phyloP scores from a whole-genome alignment of 2,329 filamentous ascomycete genomes.

The Trichophyton verrucosum region DNA sequence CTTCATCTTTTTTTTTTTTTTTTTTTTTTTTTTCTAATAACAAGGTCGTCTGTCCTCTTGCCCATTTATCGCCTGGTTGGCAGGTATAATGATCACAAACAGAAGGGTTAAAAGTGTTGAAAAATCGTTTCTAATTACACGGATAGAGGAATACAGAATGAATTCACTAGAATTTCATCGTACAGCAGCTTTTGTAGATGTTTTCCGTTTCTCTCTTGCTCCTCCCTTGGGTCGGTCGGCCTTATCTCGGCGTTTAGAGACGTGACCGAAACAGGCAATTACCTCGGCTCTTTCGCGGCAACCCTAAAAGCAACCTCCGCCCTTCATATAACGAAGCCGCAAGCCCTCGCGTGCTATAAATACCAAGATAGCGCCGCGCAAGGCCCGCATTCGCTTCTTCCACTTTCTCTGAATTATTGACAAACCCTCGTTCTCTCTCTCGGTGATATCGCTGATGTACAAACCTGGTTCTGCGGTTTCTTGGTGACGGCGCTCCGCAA shows the following conservation, averaged over 20 bases:
- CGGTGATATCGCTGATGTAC: background rate
- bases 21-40: background rate
- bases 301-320: background rate
- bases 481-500: background rate
- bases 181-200: background rate
- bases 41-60: background rate
- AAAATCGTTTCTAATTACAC: background rate
- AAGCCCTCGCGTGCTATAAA: background rate
- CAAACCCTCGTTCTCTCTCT: background rate
- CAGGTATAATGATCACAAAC: background rate
- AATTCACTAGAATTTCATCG: background rate
- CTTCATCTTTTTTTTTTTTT: background rate
- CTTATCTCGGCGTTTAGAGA: background rate
- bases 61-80: background rate
- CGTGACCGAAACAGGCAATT: slow-evolving; percentile 1
- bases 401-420: background rate
- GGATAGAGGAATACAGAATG: slow-evolving; percentile 3
- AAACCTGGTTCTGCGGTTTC: background rate
- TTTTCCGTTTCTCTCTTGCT: background rate
- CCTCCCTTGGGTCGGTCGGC: background rate
- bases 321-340: background rate
- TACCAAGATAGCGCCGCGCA: background rate
- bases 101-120: background rate
- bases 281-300: slow-evolving; percentile 3
- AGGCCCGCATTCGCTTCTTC: background rate